phyloP scores from a whole-genome alignment of 164 flowering plant species.

The Hamamelis virginiana region DNA sequence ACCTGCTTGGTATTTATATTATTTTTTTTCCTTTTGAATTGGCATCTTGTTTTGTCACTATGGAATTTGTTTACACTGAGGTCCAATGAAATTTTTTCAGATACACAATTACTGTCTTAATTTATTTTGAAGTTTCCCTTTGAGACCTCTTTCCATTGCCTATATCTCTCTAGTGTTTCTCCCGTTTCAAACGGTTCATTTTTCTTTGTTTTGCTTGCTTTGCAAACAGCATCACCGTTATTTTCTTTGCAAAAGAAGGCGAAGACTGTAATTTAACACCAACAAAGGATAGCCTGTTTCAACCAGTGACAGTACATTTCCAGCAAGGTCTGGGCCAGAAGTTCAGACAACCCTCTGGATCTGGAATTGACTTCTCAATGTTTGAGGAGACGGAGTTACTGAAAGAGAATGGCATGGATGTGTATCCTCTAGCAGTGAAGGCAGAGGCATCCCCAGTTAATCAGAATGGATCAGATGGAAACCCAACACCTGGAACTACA shows the following conservation, averaged over 20 bases:
- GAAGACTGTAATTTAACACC: slow-evolving; percentile 70
- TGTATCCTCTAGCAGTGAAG: slow-evolving; percentile 82
- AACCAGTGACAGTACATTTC: slow-evolving; percentile 69
- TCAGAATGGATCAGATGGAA: slow-evolving; percentile 40
- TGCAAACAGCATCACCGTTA: slow-evolving; percentile 66
- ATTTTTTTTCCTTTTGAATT: background rate
- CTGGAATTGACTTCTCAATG: slow-evolving; percentile 75
- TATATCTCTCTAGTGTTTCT: background rate
- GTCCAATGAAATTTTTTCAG: background rate
- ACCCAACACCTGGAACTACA: slow-evolving; percentile 27
- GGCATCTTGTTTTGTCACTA: background rate
- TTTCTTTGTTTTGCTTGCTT: slow-evolving; percentile 10
- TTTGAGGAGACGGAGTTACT: slow-evolving; percentile 64
- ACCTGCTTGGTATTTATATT: background rate
- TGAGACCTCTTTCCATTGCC: background rate
- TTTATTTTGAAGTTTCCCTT: background rate
- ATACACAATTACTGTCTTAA: background rate
- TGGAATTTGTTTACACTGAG: background rate
- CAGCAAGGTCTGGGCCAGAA: slow-evolving; percentile 83
- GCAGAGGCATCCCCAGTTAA: slow-evolving; percentile 60
- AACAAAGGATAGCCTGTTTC: slow-evolving; percentile 52
- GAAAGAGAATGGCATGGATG: slow-evolving; percentile 55
- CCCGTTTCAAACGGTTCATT: background rate
- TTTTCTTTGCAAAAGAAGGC: slow-evolving; percentile 95
- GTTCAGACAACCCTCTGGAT: slow-evolving; percentile 83